Percentiles rank a stretch among this genome's conserved stretches.
phyloP scores from a whole-genome alignment of 106 monocot genomes.

The Hemerocallis citrina region DNA sequence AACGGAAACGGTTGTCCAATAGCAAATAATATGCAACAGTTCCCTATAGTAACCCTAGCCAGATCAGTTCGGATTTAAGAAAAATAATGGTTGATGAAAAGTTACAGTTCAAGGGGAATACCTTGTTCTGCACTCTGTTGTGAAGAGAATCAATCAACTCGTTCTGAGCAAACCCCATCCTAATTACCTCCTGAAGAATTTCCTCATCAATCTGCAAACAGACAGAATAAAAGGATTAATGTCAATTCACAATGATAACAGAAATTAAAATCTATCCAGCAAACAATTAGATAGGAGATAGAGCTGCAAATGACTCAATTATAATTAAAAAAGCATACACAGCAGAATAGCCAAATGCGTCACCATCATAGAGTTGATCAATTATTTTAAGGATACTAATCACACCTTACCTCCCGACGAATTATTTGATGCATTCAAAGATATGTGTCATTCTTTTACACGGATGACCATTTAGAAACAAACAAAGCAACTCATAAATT shows the following conservation, averaged over 20 bases:
- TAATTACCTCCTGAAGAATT: slow-evolving; percentile 51
- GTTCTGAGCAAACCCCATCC: slow-evolving; percentile 55
- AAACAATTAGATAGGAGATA: neutral
- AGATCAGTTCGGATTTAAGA: slow-evolving; percentile 5
- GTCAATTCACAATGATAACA: neutral
- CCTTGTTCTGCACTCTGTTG: slow-evolving; percentile 71
- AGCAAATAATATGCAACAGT: slow-evolving; percentile 83
- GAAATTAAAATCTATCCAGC: neutral
- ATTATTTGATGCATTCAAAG: neutral
- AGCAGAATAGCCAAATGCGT: neutral
- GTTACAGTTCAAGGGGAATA: slow-evolving; percentile 1
- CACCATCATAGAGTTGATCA: neutral
- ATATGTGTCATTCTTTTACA: neutral
- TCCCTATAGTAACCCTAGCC: slow-evolving; percentile 25
- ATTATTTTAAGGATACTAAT: neutral
- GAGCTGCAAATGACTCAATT: neutral
- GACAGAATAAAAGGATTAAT: neutral
- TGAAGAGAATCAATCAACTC: slow-evolving; percentile 59
- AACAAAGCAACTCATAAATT: too few species aligned
- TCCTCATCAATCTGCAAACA: slow-evolving; percentile 64
- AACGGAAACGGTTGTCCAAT: slow-evolving; percentile 60
- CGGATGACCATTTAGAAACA: too few species aligned
- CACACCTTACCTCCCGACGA: neutral
- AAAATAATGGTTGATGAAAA: neutral
- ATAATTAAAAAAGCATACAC: neutral